Conservation (phyloP, 2,329 filamentous ascomycete genomes). For the Pleomassaria siparia region DNA sequence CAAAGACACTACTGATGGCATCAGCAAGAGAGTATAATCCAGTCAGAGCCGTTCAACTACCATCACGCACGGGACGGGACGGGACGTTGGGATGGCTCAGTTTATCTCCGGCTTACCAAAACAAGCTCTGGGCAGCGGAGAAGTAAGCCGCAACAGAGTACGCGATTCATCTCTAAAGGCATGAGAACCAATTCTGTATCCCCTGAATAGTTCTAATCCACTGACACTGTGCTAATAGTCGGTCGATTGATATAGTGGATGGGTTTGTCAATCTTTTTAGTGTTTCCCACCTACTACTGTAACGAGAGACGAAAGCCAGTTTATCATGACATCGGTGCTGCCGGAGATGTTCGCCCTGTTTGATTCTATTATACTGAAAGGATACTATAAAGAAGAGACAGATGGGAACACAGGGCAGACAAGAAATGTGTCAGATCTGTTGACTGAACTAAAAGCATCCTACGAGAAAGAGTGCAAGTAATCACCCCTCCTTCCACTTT, state of each 20-base stretch:
- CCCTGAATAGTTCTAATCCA: not conserved
- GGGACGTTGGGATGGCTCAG: too few species aligned
- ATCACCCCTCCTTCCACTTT: not conserved
- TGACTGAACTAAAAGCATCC: not conserved
- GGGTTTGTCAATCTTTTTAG: not conserved
- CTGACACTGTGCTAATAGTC: not conserved
- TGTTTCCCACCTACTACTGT: not conserved
- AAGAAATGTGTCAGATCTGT: not conserved
- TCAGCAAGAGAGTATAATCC: not conserved
- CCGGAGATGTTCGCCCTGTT: not conserved
- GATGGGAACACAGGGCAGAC: not conserved
- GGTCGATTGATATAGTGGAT: not conserved
- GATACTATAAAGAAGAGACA: not conserved
- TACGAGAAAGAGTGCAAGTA: not conserved
- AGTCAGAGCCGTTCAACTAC: not conserved
- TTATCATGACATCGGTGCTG: not conserved
- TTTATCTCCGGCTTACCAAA: not conserved
- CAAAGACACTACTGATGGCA: not conserved
- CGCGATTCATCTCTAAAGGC: not conserved
- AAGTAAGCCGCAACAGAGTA: not conserved
- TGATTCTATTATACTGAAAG: not conserved
- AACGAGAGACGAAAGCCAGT: not conserved
- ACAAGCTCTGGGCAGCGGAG: not conserved
- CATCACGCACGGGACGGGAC: not conserved
- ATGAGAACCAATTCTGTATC: not conserved